phyloP scores from a whole-genome alignment of 371 early-diverging fungal genomes.

The Mucor saturninus region DNA sequence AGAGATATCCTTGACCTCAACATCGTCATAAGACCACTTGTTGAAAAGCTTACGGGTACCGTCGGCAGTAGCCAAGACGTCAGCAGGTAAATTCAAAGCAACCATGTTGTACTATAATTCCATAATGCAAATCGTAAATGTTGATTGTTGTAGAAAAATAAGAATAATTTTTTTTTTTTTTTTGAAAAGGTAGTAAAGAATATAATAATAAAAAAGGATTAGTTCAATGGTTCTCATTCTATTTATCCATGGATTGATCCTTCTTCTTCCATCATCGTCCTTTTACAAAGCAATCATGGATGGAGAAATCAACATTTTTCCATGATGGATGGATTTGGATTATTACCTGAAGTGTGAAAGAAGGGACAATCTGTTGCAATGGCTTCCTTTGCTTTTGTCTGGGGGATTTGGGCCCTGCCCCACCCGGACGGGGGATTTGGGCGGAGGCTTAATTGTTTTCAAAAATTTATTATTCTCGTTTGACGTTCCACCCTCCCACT shows the following conservation, averaged over 20 bases:
- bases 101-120: constrained; percentile 42
- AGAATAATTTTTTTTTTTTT: too few species aligned
- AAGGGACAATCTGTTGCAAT: constrained; percentile 19
- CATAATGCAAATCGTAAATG: too few species aligned
- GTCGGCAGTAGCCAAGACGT: constrained; percentile 64
- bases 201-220: too few species aligned
- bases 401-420: not conserved
- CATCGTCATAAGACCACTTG: constrained; percentile 96
- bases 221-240: not conserved
- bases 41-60: constrained; percentile 83
- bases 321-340: constrained; percentile 14
- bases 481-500: not conserved
- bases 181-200: too few species aligned
- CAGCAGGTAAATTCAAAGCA: constrained; percentile 70
- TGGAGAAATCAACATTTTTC: not conserved
- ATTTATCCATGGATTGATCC: constrained; percentile 22
- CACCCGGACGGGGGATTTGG: not conserved
- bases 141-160: too few species aligned
- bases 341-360: constrained; percentile 30
- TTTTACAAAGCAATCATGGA: not conserved
- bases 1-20: constrained; percentile 95
- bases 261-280: not conserved
- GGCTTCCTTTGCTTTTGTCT: constrained; percentile 7
- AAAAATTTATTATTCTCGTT: not conserved
- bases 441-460: not conserved